Percentiles rank a stretch among this genome's conserved stretches.
These are phyloP conservation scores for Rhododendron williamsianum DNA, from an alignment of 148 eudicot genomes.

Conservation along the genomic window DNA sequence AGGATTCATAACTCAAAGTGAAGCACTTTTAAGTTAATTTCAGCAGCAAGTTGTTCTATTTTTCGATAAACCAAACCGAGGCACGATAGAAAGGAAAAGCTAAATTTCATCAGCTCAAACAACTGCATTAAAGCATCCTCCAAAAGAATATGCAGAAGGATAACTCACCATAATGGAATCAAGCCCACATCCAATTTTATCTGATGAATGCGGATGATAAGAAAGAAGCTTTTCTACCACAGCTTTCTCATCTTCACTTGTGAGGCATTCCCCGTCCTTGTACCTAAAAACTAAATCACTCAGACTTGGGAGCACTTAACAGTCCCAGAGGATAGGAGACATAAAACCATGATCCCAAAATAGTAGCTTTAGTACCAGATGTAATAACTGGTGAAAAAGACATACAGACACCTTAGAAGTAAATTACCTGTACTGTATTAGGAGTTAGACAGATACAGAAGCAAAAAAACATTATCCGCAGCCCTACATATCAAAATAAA, in stretches of 20 bases:
- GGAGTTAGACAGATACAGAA: background rate
- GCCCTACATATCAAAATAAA: background rate
- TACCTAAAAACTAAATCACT: constrained; percentile 41
- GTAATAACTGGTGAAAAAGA: background rate
- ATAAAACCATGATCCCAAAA: background rate
- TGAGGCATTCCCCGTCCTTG: constrained; percentile 65
- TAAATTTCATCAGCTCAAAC: background rate
- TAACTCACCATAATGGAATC: constrained; percentile 71
- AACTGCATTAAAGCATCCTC: background rate
- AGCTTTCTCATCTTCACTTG: constrained; percentile 48
- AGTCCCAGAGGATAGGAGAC: background rate
- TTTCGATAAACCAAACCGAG: background rate
- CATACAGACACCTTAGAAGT: background rate
- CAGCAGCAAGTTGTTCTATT: background rate
- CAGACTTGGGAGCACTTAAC: background rate
- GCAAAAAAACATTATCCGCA: background rate
- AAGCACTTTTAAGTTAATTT: constrained; percentile 2
- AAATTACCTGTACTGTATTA: background rate
- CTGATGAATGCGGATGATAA: constrained; percentile 67
- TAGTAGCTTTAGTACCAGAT: background rate
- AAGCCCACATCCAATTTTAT: constrained; percentile 81
- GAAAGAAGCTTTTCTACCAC: constrained; percentile 68
- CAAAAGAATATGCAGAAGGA: background rate
- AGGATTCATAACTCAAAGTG: background rate
- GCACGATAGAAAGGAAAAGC: background rate